Evolutionary conservation across 192 early-diverging fungal genomes (phyloP), one percentile per base, ranked within the genome.

Genomic region (Podila minutissima): DNA sequence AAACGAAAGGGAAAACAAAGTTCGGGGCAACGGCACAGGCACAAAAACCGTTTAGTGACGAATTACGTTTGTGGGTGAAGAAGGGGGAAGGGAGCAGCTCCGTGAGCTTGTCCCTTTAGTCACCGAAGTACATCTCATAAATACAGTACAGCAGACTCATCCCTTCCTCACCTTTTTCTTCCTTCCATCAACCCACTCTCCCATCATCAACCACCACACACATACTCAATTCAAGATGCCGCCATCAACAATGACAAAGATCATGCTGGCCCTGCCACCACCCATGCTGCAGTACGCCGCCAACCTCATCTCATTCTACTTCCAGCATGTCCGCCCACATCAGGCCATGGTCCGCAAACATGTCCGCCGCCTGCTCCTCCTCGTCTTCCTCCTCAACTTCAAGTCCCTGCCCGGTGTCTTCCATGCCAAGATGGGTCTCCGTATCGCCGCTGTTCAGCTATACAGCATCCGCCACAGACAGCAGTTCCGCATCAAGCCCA

Each of bases 221-320:
- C 38, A 22, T 2, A 41, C 20, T 24, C 35, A 51, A 28, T 66
- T 37, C 33, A 55, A 37, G n/a, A 78, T 78, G 76, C 70, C 76
- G 5, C 76, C 76, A 53, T 79, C 76, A 10, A 79, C 69, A 61
- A 79, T 79, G 76, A 79, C 71, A 65, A 72, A 79, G 66, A 79
- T 79, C 28, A 64, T 78, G n/a, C 22, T 79, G 41, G 50, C 28
- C 51, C 48, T 79, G 70, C 76, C 76, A 9, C 46, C 66, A 0
- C 70, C 76, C 29, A 68, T 79, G 65, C 38, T 79, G 29, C 76
- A 79, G 61, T 58, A 72, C 69, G 60, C 66, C n/a, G 76, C 76
- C 28, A 79, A 79, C 66, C 61, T 79, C 66, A 79, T 72, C 66
- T 79, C 76, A 19, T 79, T 79, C 66, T 79, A 79, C 61, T 79